Conservation (phyloP, 148 eudicot genomes). For the Heliosperma pusillum region DNA sequence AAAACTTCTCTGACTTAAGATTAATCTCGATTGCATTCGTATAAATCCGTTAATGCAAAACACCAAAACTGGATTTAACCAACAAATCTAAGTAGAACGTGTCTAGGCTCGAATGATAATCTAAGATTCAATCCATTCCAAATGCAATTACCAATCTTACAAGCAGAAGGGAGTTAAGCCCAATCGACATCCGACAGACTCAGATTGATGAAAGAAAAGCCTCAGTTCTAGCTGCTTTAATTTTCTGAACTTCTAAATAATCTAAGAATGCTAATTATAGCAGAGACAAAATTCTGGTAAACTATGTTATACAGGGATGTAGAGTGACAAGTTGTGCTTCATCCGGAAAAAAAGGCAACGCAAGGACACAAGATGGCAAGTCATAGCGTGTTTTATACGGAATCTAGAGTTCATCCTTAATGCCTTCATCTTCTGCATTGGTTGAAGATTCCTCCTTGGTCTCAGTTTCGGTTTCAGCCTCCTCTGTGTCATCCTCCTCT, state of each 20-base stretch:
- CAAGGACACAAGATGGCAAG: slow-evolving; percentile 3
- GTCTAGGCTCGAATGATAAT: not conserved
- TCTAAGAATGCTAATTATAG: slow-evolving; percentile 10
- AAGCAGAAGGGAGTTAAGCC: not conserved
- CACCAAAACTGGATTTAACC: too few species aligned
- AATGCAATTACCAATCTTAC: slow-evolving; percentile 3
- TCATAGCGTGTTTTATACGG: not conserved
- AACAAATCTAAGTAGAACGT: too few species aligned
- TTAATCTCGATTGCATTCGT: too few species aligned
- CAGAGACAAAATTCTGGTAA: slow-evolving; percentile 18
- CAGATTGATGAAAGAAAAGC: not conserved
- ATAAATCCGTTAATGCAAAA: too few species aligned
- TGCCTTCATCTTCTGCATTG: slow-evolving; percentile 30
- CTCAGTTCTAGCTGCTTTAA: slow-evolving; percentile 8
- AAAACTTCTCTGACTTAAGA: too few species aligned
- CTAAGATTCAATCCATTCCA: not conserved
- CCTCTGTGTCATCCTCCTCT: slow-evolving; percentile 80
- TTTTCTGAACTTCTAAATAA: slow-evolving; percentile 12
- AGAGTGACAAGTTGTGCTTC: not conserved
- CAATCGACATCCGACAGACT: not conserved
- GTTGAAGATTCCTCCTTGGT: slow-evolving; percentile 42
- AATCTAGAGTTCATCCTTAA: slow-evolving; percentile 74
- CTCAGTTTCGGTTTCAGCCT: slow-evolving; percentile 39
- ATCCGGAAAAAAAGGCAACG: slow-evolving; percentile 12
- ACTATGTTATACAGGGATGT: slow-evolving; percentile 25